Evolutionary conservation across 2,329 filamentous ascomycete species (phyloP), one percentile per base, ranked within the genome.

Genomic region (Paraphaeosphaeria sporulosa): DNA sequence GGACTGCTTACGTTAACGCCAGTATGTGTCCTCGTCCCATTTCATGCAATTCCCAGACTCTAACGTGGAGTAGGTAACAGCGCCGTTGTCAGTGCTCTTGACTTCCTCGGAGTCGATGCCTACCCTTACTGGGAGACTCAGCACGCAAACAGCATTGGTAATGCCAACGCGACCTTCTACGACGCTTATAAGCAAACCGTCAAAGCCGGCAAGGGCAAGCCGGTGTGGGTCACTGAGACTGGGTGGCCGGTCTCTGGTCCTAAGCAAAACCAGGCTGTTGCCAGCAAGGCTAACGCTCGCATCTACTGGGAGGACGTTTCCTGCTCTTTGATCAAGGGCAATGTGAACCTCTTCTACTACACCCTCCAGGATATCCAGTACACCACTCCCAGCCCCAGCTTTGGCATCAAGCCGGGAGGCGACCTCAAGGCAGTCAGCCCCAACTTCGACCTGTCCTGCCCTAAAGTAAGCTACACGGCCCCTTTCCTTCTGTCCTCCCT

Each of bases 161-260:
- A 88, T 64, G 89, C 84, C 69, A 86, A 87, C 71, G 69, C 77
- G 19, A 86, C 93, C 53, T 95, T 96, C 83, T 82, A 89, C 72
- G 83, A 85, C 15, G 89, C 92, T 17, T 82, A 90, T 42, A 79
- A 83, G 52, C 82, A 84, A 60, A 91, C 90, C 36, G 77, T 85
- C 63, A 78, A 74, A 17, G 88, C 83, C 47, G 84, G 86, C 38
- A 81, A 84, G 38, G 86, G 86, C 73, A 94, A 93, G 84, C 82
- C 86, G 19, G 86, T 96, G 68, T 95, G 91, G 91, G 85, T 96
- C 64, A 95, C 93, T 30, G 93, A 96, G 84, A 95, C 92, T 17
- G 93, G 93, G 65, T 95, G 91, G 87, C 93, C 93, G 51, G 87
- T 93, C 55, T 87, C 84, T 70, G 93, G 93, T 58, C 80, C 85